These are phyloP conservation scores for Smallanthus sonchifolius DNA, from an alignment of 129 eudicot species.

Conservation along the genomic window DNA sequence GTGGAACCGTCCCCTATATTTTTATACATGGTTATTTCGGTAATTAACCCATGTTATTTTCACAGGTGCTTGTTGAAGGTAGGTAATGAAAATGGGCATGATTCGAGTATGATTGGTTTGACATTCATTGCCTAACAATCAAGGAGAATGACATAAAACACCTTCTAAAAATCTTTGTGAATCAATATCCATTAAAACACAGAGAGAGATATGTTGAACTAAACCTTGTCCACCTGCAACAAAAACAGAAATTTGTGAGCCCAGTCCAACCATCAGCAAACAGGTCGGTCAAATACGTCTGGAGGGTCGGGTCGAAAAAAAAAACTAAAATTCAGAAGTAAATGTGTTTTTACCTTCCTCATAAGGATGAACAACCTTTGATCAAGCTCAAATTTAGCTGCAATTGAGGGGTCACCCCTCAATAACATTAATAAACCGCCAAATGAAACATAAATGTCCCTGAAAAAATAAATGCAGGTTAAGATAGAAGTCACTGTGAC, in stretches of 20 bases:
- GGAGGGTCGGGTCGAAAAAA: neutral
- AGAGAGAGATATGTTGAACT: neutral
- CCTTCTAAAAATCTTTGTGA: too few species aligned
- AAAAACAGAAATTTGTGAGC: neutral
- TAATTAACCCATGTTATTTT: too few species aligned
- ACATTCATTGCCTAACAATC: too few species aligned
- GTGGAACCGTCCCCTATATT: too few species aligned
- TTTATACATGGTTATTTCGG: too few species aligned
- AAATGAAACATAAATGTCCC: conserved; percentile 81
- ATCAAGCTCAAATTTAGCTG: conserved; percentile 86
- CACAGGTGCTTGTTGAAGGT: too few species aligned
- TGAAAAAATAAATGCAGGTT: conserved; percentile 18
- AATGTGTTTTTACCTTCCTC: conserved; percentile 55
- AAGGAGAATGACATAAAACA: too few species aligned
- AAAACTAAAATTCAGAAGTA: neutral
- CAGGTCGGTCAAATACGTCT: neutral
- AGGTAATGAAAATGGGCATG: too few species aligned
- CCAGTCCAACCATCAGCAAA: neutral
- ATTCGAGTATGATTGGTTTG: too few species aligned
- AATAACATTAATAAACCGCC: conserved; percentile 92
- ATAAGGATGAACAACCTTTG: conserved; percentile 85
- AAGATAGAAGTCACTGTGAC: neutral
- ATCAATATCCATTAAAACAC: neutral
- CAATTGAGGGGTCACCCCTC: conserved; percentile 73
- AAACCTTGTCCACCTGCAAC: conserved; percentile 38